Conservation (phyloP, 345 rosid genomes). For the Cochlearia excelsa region DNA sequence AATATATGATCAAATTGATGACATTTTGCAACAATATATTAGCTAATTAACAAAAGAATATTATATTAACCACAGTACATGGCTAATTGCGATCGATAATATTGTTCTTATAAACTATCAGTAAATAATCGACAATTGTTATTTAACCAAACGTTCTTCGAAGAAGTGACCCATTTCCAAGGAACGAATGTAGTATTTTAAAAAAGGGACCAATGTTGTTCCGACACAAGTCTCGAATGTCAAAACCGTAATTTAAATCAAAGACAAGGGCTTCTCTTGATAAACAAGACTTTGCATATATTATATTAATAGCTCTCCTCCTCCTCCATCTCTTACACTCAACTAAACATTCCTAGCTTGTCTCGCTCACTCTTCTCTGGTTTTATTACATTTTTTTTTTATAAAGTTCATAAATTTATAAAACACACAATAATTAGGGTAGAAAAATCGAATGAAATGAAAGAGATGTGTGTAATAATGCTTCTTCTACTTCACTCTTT, state of each 20-base stretch:
- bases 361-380: not conserved
- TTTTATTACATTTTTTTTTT: not conserved
- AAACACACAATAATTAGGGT: slow-evolving; percentile 1
- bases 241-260: not conserved
- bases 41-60: too few relatives aligned
- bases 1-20: too few relatives aligned
- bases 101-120: too few relatives aligned
- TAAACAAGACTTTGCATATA: slow-evolving; percentile 39
- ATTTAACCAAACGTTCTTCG: slow-evolving; percentile 27
- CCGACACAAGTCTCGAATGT: slow-evolving; percentile 25
- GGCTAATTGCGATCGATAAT: too few relatives aligned
- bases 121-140: not conserved
- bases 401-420: not conserved
- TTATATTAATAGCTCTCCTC: slow-evolving; percentile 18
- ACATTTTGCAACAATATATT: too few relatives aligned
- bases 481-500: slow-evolving; percentile 48
- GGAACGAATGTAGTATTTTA: slow-evolving; percentile 19
- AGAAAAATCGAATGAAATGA: slow-evolving; percentile 13
- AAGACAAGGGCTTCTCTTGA: slow-evolving; percentile 34
- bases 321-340: slow-evolving; percentile 2
- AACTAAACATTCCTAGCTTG: slow-evolving; percentile 1
- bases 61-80: too few relatives aligned
- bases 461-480: slow-evolving; percentile 36
- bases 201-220: slow-evolving; percentile 23
- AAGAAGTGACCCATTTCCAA: slow-evolving; percentile 22